Evolutionary conservation across 1,139 yeast species (phyloP).

Genomic region (Magnusiomyces ingens): DNA sequence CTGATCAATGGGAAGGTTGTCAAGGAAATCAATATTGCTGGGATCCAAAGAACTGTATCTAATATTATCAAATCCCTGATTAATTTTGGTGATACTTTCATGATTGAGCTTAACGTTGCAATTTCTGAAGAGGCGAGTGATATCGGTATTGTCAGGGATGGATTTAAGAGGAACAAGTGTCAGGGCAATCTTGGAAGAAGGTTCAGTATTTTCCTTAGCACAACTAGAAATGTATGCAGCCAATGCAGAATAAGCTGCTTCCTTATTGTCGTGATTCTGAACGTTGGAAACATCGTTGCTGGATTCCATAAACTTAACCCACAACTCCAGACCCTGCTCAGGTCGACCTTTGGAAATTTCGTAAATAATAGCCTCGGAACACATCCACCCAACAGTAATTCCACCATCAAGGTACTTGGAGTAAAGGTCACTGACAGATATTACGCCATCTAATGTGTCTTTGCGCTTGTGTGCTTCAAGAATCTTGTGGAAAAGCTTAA

Average conservation of each 20-base stretch:
- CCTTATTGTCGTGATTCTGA: conserved; percentile 22
- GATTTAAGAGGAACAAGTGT: conserved; percentile 28
- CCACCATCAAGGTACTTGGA: conserved; percentile 20
- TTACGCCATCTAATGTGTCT: conserved; percentile 9
- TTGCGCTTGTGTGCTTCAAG: conserved; percentile 6
- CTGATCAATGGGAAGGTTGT: conserved; percentile 22
- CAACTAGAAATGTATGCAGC: conserved; percentile 27
- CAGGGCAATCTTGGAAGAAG: conserved; percentile 25
- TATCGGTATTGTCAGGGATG: conserved; percentile 24
- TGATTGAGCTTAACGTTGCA: conserved; percentile 15
- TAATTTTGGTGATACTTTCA: neutral
- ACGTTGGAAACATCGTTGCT: conserved; percentile 22
- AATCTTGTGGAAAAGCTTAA: conserved; percentile 10
- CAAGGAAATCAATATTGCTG: conserved; percentile 20
- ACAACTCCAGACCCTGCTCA: conserved; percentile 29
- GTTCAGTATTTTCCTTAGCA: conserved; percentile 16
- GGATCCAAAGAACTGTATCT: conserved; percentile 21
- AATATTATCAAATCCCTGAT: conserved; percentile 19
- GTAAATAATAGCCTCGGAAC: conserved; percentile 23
- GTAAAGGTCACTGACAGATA: conserved; percentile 17
- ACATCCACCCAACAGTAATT: conserved; percentile 26
- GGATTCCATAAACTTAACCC: conserved; percentile 32
- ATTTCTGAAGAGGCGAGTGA: conserved; percentile 16
- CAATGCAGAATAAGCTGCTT: conserved; percentile 28
- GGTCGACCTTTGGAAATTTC: conserved; percentile 24